Conservation (phyloP, 2,329 filamentous ascomycete species). For the Aureobasidium sp. region DNA sequence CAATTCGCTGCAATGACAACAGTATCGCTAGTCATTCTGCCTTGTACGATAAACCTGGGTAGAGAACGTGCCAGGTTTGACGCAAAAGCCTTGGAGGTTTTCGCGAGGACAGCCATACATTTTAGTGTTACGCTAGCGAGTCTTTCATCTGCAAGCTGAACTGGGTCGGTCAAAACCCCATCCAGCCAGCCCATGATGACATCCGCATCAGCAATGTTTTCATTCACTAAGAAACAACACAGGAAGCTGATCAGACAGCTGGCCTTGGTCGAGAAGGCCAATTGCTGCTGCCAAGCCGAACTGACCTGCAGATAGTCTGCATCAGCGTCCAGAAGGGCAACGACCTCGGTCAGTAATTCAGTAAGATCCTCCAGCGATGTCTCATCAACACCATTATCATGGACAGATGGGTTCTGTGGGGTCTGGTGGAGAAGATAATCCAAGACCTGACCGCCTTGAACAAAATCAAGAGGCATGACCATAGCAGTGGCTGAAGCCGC, state of each 20-base stretch:
- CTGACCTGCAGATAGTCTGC: conserved; percentile 85
- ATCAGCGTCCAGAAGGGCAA: conserved; percentile 79
- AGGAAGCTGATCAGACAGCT: conserved; percentile 75
- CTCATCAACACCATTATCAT: background rate
- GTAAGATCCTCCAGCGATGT: conserved; percentile 50
- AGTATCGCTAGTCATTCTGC: conserved; percentile 60
- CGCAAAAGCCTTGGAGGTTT: conserved; percentile 64
- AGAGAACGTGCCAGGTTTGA: conserved; percentile 71
- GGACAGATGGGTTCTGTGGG: background rate
- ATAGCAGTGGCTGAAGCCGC: conserved; percentile 71
- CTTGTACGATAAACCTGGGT: conserved; percentile 82
- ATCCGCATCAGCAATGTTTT: conserved; percentile 73
- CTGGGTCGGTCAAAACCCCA: conserved; percentile 66
- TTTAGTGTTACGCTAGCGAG: conserved; percentile 74
- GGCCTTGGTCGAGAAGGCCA: conserved; percentile 81
- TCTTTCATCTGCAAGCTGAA: conserved; percentile 73
- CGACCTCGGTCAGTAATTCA: conserved; percentile 70
- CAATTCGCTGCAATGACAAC: conserved; percentile 76
- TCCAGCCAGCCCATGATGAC: conserved; percentile 79
- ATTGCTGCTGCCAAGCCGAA: conserved; percentile 75
- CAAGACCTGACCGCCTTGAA: conserved; percentile 60
- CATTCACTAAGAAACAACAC: conserved; percentile 76
- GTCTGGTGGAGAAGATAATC: conserved; percentile 44
- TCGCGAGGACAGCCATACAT: conserved; percentile 74
- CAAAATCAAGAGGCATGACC: conserved; percentile 53